Conservation (phyloP, 805 yeast genomes). For the Ogataea kodamae region DNA sequence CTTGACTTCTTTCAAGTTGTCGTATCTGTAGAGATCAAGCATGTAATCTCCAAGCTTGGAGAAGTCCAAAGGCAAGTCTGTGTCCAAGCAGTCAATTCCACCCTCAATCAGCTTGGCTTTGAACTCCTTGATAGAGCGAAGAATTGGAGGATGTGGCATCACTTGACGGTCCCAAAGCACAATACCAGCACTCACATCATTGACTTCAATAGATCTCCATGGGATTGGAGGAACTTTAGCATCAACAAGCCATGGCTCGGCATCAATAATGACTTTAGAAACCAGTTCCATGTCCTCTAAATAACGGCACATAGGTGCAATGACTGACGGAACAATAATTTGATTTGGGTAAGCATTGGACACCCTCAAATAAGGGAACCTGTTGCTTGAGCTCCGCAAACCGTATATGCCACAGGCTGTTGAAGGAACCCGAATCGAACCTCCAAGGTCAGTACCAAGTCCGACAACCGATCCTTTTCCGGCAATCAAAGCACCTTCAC, state of each 20-base stretch:
- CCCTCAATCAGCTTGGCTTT: conserved; percentile 25
- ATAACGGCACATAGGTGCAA: conserved; percentile 34
- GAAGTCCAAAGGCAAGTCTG: conserved; percentile 34
- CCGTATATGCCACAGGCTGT: conserved; percentile 35
- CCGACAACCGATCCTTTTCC: conserved; percentile 35
- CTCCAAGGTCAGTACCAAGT: conserved; percentile 40
- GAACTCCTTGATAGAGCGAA: conserved; percentile 39
- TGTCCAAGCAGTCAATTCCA: conserved; percentile 43
- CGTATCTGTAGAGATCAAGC: conserved; percentile 24
- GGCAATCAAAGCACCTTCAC: conserved; percentile 39
- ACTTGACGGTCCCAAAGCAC: conserved; percentile 42
- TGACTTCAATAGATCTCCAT: conserved; percentile 35
- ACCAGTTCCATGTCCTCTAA: conserved; percentile 36
- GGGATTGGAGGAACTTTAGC: conserved; percentile 49
- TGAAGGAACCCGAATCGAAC: conserved; percentile 36
- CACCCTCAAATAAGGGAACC: conserved; percentile 33
- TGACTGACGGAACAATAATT: conserved; percentile 32
- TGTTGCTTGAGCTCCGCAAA: conserved; percentile 32
- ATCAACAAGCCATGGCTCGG: conserved; percentile 47
- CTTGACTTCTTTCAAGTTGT: conserved; percentile 27
- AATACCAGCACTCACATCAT: conserved; percentile 43
- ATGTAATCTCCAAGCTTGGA: conserved; percentile 26
- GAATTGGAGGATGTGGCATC: conserved; percentile 55
- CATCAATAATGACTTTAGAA: conserved; percentile 36
- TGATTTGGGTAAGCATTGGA: conserved; percentile 35